Evolutionary conservation across 441 rosid species (phyloP).

Genomic region (Euphorbia corollata): DNA sequence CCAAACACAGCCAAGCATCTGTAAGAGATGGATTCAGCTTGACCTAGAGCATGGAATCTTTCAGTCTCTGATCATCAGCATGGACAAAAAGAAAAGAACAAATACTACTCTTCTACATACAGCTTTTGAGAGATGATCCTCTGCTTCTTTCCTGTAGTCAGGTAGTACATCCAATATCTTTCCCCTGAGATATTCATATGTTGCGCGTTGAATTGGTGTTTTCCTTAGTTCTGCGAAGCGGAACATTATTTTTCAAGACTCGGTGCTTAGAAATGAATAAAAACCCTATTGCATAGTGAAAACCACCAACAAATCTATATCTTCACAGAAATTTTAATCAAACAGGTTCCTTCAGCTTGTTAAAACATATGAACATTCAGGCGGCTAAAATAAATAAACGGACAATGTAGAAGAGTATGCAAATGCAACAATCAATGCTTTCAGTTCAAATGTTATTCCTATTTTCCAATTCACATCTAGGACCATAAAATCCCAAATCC

Average conservation of each 20-base stretch:
- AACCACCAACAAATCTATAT: not conserved
- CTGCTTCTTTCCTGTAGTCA: slow-evolving; percentile 68
- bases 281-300: not conserved
- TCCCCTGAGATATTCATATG: slow-evolving; percentile 51
- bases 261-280: not conserved
- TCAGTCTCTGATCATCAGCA: slow-evolving; percentile 22
- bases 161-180: slow-evolving; percentile 62
- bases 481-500: not conserved
- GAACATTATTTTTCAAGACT: not conserved
- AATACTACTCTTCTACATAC: slow-evolving; percentile 29
- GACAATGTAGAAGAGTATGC: no score
- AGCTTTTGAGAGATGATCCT: slow-evolving; percentile 75
- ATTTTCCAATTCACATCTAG: not conserved
- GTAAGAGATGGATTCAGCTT: slow-evolving; percentile 71
- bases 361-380: no score
- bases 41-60: slow-evolving; percentile 38
- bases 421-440: not conserved
- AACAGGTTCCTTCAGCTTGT: not conserved
- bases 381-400: no score
- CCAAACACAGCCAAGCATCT: slow-evolving; percentile 71
- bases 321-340: not conserved
- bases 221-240: slow-evolving; percentile 43
- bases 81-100: slow-evolving; percentile 6
- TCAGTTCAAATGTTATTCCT: not conserved
- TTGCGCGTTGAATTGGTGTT: slow-evolving; percentile 43